phyloP scores from a whole-genome alignment of 2,329 filamentous ascomycete species.

The Stachybotrys echinatus region DNA sequence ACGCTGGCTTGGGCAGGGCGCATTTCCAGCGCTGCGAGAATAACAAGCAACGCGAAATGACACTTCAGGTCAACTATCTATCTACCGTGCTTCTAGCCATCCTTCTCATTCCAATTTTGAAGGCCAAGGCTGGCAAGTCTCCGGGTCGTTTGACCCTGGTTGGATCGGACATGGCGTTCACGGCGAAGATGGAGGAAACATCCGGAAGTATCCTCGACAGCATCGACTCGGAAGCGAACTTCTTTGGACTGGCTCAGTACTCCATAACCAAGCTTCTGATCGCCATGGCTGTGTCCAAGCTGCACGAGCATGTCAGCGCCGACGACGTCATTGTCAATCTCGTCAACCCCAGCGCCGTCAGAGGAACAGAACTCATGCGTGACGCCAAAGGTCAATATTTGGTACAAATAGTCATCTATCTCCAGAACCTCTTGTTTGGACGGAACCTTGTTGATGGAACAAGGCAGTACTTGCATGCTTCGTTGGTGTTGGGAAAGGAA shows the following conservation, averaged over 20 bases:
- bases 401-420: neutral
- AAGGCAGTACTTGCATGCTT: too few relatives aligned
- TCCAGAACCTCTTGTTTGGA: neutral
- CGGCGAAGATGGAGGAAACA: slow-evolving; percentile 9
- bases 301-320: neutral
- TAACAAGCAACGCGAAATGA: slow-evolving; percentile 27
- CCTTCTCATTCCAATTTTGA: neutral
- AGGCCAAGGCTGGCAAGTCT: slow-evolving; percentile 7
- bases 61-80: slow-evolving; percentile 31
- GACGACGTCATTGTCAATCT: neutral
- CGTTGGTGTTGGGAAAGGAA: too few relatives aligned
- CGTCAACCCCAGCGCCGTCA: neutral
- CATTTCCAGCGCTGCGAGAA: slow-evolving; percentile 12
- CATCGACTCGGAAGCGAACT: neutral
- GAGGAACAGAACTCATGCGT: neutral
- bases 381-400: neutral
- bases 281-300: neutral
- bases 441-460: too few relatives aligned
- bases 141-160: slow-evolving; percentile 19
- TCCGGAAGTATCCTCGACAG: neutral
- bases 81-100: slow-evolving; percentile 16
- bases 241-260: neutral
- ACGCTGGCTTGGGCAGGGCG: slow-evolving; percentile 5
- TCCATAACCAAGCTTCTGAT: neutral
- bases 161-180: slow-evolving; percentile 17